Conservation (phyloP, 1,284 basidiomycete genomes). For the Blastosporella zonata region DNA sequence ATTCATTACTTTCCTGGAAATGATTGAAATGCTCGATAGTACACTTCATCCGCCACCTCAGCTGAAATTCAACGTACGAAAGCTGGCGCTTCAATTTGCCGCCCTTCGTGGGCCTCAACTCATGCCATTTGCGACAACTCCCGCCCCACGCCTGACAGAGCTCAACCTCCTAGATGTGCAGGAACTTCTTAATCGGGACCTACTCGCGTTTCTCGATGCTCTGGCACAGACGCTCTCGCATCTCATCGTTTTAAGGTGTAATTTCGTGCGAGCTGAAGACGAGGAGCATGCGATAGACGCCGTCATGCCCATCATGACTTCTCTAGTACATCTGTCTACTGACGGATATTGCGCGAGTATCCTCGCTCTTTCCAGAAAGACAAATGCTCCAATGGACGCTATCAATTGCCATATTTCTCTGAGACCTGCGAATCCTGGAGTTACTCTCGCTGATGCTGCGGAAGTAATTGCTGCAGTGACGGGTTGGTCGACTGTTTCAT, state of each 20-base stretch:
- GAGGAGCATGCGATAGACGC: slow-evolving; percentile 10
- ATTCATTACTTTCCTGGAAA: not conserved
- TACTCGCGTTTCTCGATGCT: not conserved
- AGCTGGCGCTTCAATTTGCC: not conserved
- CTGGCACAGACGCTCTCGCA: slow-evolving; percentile 5
- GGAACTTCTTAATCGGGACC: slow-evolving; percentile 1
- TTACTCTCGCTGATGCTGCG: not conserved
- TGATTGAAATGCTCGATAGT: not conserved
- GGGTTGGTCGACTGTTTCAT: not conserved
- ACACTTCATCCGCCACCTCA: not conserved
- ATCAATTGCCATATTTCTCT: not conserved
- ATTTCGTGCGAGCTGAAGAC: not conserved
- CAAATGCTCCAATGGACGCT: not conserved
- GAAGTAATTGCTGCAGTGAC: slow-evolving; percentile 3
- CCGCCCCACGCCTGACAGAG: not conserved
- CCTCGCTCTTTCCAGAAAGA: slow-evolving; percentile 4
- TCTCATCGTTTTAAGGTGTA: not conserved
- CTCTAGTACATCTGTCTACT: not conserved
- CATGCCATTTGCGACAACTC: not conserved
- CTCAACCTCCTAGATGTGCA: not conserved
- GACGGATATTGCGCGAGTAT: not conserved
- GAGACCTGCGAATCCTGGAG: not conserved
- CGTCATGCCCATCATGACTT: slow-evolving; percentile 1
- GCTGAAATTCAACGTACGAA: not conserved
- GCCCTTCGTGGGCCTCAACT: slow-evolving; percentile 3